Conservation (phyloP, 495 filamentous ascomycete genomes). For the Aspergillus nidulans region DNA sequence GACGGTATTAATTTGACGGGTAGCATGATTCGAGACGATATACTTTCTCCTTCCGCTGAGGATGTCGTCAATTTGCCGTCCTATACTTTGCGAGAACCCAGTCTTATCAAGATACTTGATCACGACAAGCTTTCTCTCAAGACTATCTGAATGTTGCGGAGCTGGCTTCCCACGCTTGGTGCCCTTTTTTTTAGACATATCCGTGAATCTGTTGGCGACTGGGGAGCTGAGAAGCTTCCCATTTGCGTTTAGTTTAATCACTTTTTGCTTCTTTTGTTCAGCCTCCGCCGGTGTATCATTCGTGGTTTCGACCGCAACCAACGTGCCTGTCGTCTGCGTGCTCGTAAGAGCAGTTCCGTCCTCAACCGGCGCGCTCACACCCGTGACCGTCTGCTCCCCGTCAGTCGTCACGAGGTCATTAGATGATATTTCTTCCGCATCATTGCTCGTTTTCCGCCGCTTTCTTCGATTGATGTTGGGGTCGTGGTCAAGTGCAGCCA, state of each 20-base stretch:
- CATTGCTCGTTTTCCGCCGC: conserved; percentile 47
- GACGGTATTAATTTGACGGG: conserved; percentile 2
- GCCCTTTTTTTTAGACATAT: conserved; percentile 21
- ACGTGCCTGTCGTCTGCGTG: background rate
- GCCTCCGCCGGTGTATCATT: background rate
- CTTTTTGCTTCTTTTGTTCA: conserved; percentile 34
- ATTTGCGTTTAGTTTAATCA: conserved; percentile 50
- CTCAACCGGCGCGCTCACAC: background rate
- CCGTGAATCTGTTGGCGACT: conserved; percentile 20
- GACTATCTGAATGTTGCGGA: conserved; percentile 17
- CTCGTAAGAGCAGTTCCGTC: background rate
- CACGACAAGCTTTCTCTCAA: conserved; percentile 30
- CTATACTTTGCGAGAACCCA: conserved; percentile 23
- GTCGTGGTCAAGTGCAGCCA: conserved; percentile 31
- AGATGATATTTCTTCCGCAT: background rate
- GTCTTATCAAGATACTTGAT: conserved; percentile 40
- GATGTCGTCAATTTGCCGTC: conserved; percentile 51
- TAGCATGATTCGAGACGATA: background rate
- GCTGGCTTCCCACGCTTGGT: conserved; percentile 19
- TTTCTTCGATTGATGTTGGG: conserved; percentile 44
- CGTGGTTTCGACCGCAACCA: background rate
- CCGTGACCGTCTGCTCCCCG: background rate
- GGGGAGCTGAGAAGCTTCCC: conserved; percentile 56
- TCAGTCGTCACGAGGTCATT: too few species aligned
- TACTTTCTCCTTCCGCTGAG: conserved; percentile 25